A percentile compares a stretch with the other conserved stretches of the same genome.
phyloP scores from a whole-genome alignment of 1,139 yeast genomes.

The Yamadazyma trypodendri region DNA sequence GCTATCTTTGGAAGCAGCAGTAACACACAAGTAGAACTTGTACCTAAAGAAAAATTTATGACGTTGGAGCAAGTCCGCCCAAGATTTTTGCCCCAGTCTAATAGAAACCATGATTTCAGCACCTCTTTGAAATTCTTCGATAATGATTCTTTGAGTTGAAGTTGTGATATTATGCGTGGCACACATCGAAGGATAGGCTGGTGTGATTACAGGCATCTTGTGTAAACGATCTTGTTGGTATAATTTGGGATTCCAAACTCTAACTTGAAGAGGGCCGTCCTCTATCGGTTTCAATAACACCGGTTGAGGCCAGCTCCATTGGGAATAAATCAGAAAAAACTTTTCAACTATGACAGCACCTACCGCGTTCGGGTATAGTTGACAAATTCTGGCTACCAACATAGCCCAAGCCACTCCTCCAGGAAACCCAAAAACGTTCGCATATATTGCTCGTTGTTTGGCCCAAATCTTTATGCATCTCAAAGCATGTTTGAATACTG shows the following conservation, averaged over 20 bases:
- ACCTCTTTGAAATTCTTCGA: slow-evolving; percentile 76
- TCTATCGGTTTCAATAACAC: slow-evolving; percentile 88
- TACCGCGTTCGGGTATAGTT: slow-evolving; percentile 92
- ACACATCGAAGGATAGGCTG: slow-evolving; percentile 99
- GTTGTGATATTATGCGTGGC: slow-evolving; percentile 94
- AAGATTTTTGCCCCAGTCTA: slow-evolving; percentile 55
- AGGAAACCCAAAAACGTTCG: slow-evolving; percentile 93
- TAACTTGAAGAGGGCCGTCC: slow-evolving; percentile 93
- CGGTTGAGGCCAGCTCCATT: slow-evolving; percentile 99
- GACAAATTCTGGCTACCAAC: slow-evolving; percentile 96
- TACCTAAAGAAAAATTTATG: slow-evolving; percentile 82
- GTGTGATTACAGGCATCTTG: slow-evolving; percentile 98
- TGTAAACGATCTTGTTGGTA: slow-evolving; percentile 88
- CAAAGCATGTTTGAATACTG: slow-evolving; percentile 88
- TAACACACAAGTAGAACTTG: slow-evolving; percentile 81
- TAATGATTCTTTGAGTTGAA: slow-evolving; percentile 79
- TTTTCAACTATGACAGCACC: slow-evolving; percentile 87
- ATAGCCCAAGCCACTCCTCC: slow-evolving; percentile 99
- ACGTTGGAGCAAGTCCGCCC: slow-evolving; percentile 74
- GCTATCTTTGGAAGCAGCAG: slow-evolving; percentile 69
- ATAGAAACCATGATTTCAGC: slow-evolving; percentile 70
- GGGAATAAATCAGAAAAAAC: slow-evolving; percentile 78
- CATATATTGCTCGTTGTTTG: slow-evolving; percentile 88
- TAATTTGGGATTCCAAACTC: slow-evolving; percentile 94
- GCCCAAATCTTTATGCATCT: slow-evolving; percentile 97